Evolutionary conservation across 352 stramenopile species (phyloP).

Genomic region (Globisporangium rhizosaccharum): DNA sequence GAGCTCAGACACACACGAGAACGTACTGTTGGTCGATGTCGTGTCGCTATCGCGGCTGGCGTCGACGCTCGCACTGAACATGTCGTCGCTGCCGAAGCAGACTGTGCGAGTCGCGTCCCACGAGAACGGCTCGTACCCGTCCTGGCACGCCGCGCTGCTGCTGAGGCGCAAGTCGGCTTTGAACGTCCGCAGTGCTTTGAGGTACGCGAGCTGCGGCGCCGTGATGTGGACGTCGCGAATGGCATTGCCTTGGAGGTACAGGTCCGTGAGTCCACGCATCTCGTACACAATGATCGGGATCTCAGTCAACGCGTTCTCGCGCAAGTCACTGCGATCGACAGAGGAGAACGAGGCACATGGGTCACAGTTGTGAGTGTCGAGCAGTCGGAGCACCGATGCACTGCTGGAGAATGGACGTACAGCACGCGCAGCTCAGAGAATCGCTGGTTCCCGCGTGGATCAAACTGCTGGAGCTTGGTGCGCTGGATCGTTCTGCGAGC

Average conservation of each 20-base stretch:
- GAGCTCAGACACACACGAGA: background rate
- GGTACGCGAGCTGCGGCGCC: slow-evolving; percentile 41
- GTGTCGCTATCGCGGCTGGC: slow-evolving; percentile 22
- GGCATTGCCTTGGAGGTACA: slow-evolving; percentile 48
- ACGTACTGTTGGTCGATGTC: slow-evolving; percentile 15
- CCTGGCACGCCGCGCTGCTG: slow-evolving; percentile 25
- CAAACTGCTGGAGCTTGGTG: slow-evolving; percentile 52
- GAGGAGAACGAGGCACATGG: slow-evolving; percentile 2
- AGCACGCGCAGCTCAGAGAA: slow-evolving; percentile 45
- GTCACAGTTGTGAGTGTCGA: background rate
- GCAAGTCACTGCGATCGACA: slow-evolving; percentile 38
- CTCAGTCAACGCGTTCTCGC: slow-evolving; percentile 52
- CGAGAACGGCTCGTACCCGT: slow-evolving; percentile 38
- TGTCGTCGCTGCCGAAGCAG: slow-evolving; percentile 38
- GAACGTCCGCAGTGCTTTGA: slow-evolving; percentile 44
- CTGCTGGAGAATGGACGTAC: slow-evolving; percentile 26
- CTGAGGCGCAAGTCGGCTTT: slow-evolving; percentile 34
- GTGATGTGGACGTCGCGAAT: slow-evolving; percentile 54
- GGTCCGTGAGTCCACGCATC: slow-evolving; percentile 42
- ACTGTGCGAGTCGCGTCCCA: slow-evolving; percentile 45
- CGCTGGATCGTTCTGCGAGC: slow-evolving; percentile 50
- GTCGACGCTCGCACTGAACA: slow-evolving; percentile 33
- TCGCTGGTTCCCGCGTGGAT: slow-evolving; percentile 34
- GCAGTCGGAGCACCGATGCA: background rate
- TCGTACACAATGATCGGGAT: slow-evolving; percentile 71